Evolutionary conservation across 177 flowering plant species (phyloP), one percentile per base, ranked within the genome.

Genomic region (Vitis hybrid): DNA sequence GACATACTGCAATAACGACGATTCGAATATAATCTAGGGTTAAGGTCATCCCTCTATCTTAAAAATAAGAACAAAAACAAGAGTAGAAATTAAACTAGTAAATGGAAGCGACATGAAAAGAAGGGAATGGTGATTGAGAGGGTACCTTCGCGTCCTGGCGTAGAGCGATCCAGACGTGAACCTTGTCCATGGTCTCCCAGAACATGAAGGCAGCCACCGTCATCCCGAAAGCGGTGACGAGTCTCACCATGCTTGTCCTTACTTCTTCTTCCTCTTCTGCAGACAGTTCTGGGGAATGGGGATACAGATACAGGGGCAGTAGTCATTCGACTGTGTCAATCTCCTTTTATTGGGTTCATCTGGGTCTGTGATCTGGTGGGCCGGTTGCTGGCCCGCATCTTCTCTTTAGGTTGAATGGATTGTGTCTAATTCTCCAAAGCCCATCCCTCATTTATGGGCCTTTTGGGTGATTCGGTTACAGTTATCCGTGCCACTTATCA

Each of bases 121-220:
- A 54, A 56, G 53, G 49, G 69, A 11, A 55, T 6, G 60, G 66
- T 44, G 18, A 57, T 66, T 53, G 44, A 70, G 60, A 47, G 52
- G n/a, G 24, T 44, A 94, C 98, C 97, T 91, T 94, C 64, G 92
- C 98, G 78, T 94, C 97, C 67, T 92, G 98, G 78, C 72, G 97
- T 59, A 92, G 97, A 73, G 97, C 98, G 78, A 88, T 89, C 94
- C 95, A 92, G 75, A 92, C 95, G 28, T 95, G 97, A 64, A 92
- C 67, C 58, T 78, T 87, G 33, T 95, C 97, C 97, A 95, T 90
- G 51, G 97, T 81, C 68, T 91, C 82, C 97, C 93, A 91, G 89
- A 95, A 92, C 0, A 88, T 7, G 80, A 95, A 95, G 44, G 97
- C 95, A 0, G 92, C 98, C 1, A 91, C 56, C 3, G 97, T 65